A percentile compares a stretch with the other conserved stretches of the same genome.
Conservation (phyloP, 306 rosid species). For the Vachellia collinsii region DNA sequence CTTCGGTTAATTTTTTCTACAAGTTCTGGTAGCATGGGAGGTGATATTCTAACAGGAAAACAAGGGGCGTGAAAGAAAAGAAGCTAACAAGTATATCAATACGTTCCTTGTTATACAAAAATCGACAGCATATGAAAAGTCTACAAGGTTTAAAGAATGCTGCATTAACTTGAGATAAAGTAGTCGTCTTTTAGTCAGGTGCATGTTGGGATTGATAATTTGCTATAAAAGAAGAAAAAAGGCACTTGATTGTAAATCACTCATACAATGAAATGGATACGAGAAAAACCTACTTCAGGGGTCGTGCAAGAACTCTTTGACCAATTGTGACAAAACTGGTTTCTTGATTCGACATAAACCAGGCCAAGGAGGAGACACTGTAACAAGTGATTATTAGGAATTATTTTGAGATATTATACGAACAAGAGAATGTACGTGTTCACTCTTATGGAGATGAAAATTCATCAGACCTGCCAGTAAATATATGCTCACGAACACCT, state of each 20-base stretch:
- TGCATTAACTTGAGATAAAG: no score
- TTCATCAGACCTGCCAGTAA: slow-evolving; percentile 88
- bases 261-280: slow-evolving; percentile 26
- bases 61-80: no score
- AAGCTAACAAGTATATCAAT: no score
- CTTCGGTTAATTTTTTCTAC: no score
- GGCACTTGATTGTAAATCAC: slow-evolving; percentile 12
- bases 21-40: no score
- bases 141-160: no score
- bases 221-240: slow-evolving; percentile 13
- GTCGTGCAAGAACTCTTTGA: slow-evolving; percentile 97
- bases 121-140: no score
- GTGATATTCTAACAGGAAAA: no score
- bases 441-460: slow-evolving; percentile 28
- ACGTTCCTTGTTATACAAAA: no score
- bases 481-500: slow-evolving; percentile 98
- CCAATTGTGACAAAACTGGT: slow-evolving; percentile 95
- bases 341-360: slow-evolving; percentile 99
- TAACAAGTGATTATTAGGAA: slow-evolving; percentile 28
- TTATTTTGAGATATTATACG: slow-evolving; percentile 10
- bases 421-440: slow-evolving; percentile 20
- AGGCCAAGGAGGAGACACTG: slow-evolving; percentile 99
- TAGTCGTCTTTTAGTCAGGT: neutral
- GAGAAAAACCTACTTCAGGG: slow-evolving; percentile 75
- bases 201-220: slow-evolving; percentile 16